Conservation (phyloP, 2,329 filamentous ascomycete genomes). For the Alternaria gansuensis region DNA sequence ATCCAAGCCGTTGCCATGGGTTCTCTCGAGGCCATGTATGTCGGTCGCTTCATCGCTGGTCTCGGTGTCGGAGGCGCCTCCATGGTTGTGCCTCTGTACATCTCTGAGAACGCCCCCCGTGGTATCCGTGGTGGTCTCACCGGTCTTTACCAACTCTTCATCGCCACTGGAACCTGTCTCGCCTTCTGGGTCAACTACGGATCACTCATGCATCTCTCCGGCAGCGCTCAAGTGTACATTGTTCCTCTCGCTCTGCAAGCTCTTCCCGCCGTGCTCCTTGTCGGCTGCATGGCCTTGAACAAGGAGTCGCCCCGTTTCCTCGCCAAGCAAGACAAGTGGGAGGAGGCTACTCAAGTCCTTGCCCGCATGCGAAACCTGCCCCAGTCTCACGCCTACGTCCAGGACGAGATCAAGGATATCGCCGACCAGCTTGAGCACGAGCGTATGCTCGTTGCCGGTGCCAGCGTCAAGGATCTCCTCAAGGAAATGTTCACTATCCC, state of each 20-base stretch:
- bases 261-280: conserved; percentile 68
- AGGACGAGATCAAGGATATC: conserved; percentile 50
- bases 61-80: conserved; percentile 62
- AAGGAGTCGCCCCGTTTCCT: conserved; percentile 74
- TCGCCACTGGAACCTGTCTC: conserved; percentile 53
- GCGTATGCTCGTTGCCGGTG: conserved; percentile 64
- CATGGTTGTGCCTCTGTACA: conserved; percentile 68
- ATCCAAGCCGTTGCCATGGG: conserved; percentile 71
- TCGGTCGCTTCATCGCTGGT: conserved; percentile 68
- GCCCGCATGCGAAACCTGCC: conserved; percentile 65
- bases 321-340: conserved; percentile 73
- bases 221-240: conserved; percentile 64
- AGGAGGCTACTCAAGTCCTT: conserved; percentile 67
- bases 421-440: conserved; percentile 61
- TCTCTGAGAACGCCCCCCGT: conserved; percentile 67
- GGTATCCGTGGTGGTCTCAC: conserved; percentile 68
- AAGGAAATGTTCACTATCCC: conserved; percentile 58
- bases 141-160: conserved; percentile 57
- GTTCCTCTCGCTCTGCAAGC: conserved; percentile 72
- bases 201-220: conserved; percentile 56
- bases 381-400: conserved; percentile 48
- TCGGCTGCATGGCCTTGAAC: conserved; percentile 69
- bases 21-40: conserved; percentile 69
- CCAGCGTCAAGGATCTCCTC: conserved; percentile 54
- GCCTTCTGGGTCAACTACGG: conserved; percentile 66